Conservation (phyloP, 2,329 filamentous ascomycete species). For the Fusarium sp. region DNA sequence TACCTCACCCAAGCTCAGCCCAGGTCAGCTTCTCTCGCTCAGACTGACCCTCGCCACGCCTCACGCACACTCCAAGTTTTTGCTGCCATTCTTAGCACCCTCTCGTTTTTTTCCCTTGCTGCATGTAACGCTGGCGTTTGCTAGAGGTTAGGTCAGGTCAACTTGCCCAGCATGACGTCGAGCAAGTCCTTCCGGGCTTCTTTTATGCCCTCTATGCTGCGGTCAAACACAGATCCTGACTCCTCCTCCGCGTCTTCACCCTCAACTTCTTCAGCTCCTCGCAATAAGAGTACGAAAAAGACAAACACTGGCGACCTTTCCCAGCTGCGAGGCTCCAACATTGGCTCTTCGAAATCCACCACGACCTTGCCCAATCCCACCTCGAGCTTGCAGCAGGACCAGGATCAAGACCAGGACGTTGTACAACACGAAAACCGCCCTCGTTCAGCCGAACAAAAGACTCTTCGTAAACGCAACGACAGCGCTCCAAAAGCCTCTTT, state of each 20-base stretch:
- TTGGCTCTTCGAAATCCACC: constrained; percentile 31
- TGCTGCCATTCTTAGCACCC: constrained; percentile 44
- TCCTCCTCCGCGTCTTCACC: constrained; percentile 28
- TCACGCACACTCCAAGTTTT: constrained; percentile 14
- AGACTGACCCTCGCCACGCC: constrained; percentile 25
- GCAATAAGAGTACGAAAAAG: constrained; percentile 43
- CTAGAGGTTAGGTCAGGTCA: constrained; percentile 15
- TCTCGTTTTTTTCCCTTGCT: constrained; percentile 34
- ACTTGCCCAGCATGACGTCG: constrained; percentile 56
- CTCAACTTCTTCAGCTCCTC: constrained; percentile 13
- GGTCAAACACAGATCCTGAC: constrained; percentile 47
- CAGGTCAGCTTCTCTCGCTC: constrained; percentile 6
- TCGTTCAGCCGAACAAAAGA: constrained; percentile 36
- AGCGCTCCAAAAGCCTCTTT: constrained; percentile 20
- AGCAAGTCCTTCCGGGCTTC: constrained; percentile 58
- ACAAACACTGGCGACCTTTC: constrained; percentile 42
- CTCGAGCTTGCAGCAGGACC: constrained; percentile 15
- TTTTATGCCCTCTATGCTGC: constrained; percentile 52
- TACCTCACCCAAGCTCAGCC: neutral
- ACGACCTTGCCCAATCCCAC: constrained; percentile 27
- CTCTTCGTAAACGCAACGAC: constrained; percentile 34
- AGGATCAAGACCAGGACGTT: constrained; percentile 27
- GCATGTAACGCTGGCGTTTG: constrained; percentile 48
- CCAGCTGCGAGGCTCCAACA: constrained; percentile 34
- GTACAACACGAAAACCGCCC: constrained; percentile 36